These are phyloP conservation scores for Gymnopus androsaceus DNA, from an alignment of 1,284 basidiomycete species.

Conservation along the genomic window DNA sequence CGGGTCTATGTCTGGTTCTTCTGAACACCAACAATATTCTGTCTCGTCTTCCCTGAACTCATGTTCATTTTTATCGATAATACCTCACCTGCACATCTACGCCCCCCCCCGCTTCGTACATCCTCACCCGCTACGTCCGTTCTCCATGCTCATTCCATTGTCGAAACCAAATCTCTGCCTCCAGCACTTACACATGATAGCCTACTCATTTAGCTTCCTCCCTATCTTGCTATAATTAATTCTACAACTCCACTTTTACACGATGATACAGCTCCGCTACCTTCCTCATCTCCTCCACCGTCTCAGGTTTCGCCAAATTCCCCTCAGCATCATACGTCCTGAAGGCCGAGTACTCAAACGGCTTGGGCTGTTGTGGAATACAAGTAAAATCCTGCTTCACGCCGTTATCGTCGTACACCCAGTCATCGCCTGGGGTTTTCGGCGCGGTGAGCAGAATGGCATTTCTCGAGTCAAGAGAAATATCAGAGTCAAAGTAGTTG, in stretches of 20 bases:
- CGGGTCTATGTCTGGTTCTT: no score
- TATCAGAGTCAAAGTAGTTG: slow-evolving; percentile 67
- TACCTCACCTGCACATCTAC: no score
- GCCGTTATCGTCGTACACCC: slow-evolving; percentile 52
- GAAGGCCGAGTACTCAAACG: slow-evolving; percentile 45
- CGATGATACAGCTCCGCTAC: slow-evolving; percentile 45
- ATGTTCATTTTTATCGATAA: no score
- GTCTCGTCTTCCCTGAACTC: no score
- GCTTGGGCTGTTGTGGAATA: slow-evolving; percentile 41
- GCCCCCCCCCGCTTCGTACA: no score
- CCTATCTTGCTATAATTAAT: no score
- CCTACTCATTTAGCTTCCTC: no score
- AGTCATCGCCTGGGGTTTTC: slow-evolving; percentile 38
- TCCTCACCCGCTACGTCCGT: no score
- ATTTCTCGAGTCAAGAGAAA: slow-evolving; percentile 57
- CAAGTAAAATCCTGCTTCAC: slow-evolving; percentile 48
- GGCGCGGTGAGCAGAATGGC: slow-evolving; percentile 53
- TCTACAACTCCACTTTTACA: slow-evolving; percentile 35
- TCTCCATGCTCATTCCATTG: no score
- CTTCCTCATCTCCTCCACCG: slow-evolving; percentile 43
- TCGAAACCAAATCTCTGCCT: no score
- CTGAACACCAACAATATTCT: no score
- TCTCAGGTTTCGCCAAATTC: slow-evolving; percentile 28
- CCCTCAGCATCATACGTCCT: slow-evolving; percentile 40
- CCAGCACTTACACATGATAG: no score